Conservation (phyloP, 2,329 filamentous ascomycete species). For the Xylariaceae sp. region DNA sequence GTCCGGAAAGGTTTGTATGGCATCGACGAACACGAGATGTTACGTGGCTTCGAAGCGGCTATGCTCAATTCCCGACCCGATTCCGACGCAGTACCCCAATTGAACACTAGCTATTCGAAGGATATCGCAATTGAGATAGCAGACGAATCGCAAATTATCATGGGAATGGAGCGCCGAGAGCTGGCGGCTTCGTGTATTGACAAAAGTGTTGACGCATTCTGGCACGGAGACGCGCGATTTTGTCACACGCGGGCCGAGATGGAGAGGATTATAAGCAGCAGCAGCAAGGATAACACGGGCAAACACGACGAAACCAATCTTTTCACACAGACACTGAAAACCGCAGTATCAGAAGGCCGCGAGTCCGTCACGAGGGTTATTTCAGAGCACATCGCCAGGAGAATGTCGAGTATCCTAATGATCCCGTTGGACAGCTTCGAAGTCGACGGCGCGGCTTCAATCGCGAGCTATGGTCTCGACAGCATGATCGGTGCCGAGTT, state of each 20-base stretch:
- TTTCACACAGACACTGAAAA: conserved; percentile 13
- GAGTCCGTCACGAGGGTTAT: conserved; percentile 9
- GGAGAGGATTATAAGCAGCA: conserved; percentile 8
- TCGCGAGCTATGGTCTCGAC: conserved; percentile 36
- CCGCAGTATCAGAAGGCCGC: conserved; percentile 13
- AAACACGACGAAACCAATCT: conserved; percentile 13
- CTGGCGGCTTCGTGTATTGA: conserved; percentile 16
- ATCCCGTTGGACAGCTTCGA: conserved; percentile 23
- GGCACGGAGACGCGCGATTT: conserved; percentile 28
- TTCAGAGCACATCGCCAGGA: conserved; percentile 20
- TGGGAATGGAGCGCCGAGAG: conserved; percentile 24
- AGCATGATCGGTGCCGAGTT: conserved; percentile 38
- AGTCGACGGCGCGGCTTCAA: conserved; percentile 18
- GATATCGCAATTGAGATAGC: neutral
- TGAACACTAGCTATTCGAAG: too few species aligned
- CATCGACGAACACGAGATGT: conserved; percentile 30
- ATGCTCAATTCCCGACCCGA: conserved; percentile 19
- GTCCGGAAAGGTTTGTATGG: conserved; percentile 31
- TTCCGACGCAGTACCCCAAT: too few species aligned
- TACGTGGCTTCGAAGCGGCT: conserved; percentile 28
- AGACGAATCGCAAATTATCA: conserved; percentile 18
- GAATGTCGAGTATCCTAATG: conserved; percentile 26
- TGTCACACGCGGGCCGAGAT: conserved; percentile 23
- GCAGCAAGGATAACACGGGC: neutral
- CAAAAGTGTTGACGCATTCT: conserved; percentile 25